Evolutionary conservation across 805 yeast genomes (phyloP).

Genomic region (Spencermartinsiella europaea): DNA sequence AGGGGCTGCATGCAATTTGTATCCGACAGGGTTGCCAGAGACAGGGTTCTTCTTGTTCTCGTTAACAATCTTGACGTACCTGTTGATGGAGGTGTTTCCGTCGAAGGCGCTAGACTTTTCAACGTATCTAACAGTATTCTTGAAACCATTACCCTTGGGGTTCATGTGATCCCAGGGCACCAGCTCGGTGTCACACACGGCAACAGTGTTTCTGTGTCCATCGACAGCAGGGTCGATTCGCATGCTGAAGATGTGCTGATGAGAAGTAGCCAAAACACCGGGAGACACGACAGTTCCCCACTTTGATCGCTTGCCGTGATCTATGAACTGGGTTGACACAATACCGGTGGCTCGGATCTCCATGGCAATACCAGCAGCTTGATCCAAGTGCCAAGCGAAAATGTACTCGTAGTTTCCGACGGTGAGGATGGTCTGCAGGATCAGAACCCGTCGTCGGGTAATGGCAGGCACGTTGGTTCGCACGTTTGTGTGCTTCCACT

Average conservation of each 20-base stretch:
- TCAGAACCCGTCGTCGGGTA: slow-evolving; percentile 68
- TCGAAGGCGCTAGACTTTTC: slow-evolving; percentile 70
- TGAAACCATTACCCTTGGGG: slow-evolving; percentile 67
- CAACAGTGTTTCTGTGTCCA: slow-evolving; percentile 69
- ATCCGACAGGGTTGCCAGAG: slow-evolving; percentile 70
- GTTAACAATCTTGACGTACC: slow-evolving; percentile 71
- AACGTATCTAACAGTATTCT: slow-evolving; percentile 54
- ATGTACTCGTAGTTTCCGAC: slow-evolving; percentile 83
- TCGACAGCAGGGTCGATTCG: slow-evolving; percentile 80
- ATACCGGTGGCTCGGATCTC: slow-evolving; percentile 86
- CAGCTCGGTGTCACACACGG: slow-evolving; percentile 62
- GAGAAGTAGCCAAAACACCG: slow-evolving; percentile 77
- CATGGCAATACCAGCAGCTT: slow-evolving; percentile 71
- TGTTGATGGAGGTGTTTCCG: slow-evolving; percentile 69
- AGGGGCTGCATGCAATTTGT: slow-evolving; percentile 72
- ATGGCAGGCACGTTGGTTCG: slow-evolving; percentile 67
- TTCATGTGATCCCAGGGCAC: slow-evolving; percentile 53
- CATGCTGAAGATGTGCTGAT: slow-evolving; percentile 73
- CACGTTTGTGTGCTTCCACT: slow-evolving; percentile 76
- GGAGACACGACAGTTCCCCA: slow-evolving; percentile 73
- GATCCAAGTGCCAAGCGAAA: slow-evolving; percentile 65
- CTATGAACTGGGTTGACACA: slow-evolving; percentile 78
- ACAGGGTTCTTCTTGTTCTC: slow-evolving; percentile 66
- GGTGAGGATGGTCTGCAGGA: slow-evolving; percentile 76
- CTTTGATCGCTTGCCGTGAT: slow-evolving; percentile 58